phyloP scores from a whole-genome alignment of 2,329 filamentous ascomycete genomes.

The Arthrobotrys megalospora region DNA sequence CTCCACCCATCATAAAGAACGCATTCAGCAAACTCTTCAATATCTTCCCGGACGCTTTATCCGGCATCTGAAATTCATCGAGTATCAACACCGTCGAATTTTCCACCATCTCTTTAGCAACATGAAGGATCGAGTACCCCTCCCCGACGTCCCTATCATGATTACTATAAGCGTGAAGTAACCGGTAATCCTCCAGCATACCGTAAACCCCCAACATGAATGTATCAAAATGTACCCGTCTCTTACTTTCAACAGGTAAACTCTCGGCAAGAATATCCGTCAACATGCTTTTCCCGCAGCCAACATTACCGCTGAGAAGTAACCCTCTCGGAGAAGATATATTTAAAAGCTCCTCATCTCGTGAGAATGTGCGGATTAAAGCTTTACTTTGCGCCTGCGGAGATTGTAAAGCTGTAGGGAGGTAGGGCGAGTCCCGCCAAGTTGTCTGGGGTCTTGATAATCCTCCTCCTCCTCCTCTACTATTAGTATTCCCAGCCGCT shows the following conservation, averaged over 20 bases:
- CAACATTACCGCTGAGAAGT: slow-evolving; percentile 85
- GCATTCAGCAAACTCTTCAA: slow-evolving; percentile 82
- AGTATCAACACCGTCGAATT: slow-evolving; percentile 83
- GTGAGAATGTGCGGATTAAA: slow-evolving; percentile 78
- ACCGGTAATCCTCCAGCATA: slow-evolving; percentile 77
- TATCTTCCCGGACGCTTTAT: slow-evolving; percentile 83
- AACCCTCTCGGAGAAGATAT: slow-evolving; percentile 81
- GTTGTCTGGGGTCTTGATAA: slow-evolving; percentile 67
- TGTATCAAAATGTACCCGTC: slow-evolving; percentile 85
- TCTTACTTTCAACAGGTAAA: slow-evolving; percentile 80
- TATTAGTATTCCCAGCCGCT: neutral
- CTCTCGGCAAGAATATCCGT: slow-evolving; percentile 84
- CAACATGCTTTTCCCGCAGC: slow-evolving; percentile 88
- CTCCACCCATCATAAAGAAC: slow-evolving; percentile 86
- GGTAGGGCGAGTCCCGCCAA: slow-evolving; percentile 75
- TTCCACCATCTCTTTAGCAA: slow-evolving; percentile 75
- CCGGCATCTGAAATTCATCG: slow-evolving; percentile 87
- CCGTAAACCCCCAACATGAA: slow-evolving; percentile 86
- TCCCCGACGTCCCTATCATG: slow-evolving; percentile 32
- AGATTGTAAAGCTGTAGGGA: slow-evolving; percentile 75
- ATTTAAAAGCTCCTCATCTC: slow-evolving; percentile 70
- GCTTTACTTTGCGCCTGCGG: slow-evolving; percentile 74
- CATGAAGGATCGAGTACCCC: slow-evolving; percentile 81
- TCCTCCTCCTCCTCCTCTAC: slow-evolving; percentile 70
- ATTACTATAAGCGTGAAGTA: slow-evolving; percentile 24